Evolutionary conservation across 345 rosid genomes (phyloP), one percentile per base, ranked within the genome.

Genomic region (Ricinus communis): DNA sequence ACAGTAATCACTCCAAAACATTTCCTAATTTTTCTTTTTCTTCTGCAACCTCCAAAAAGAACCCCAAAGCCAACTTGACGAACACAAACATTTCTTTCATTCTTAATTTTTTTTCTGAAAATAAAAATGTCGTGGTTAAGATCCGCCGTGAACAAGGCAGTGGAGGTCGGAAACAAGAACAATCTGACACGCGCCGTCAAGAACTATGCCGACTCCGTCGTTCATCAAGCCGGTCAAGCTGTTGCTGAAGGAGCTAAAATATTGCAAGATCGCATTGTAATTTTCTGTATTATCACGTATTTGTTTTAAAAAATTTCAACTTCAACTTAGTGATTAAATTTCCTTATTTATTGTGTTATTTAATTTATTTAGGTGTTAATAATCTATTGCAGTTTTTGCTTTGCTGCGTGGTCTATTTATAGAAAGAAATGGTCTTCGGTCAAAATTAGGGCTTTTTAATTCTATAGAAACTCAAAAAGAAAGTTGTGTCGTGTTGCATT

Each of bases 201-300:
- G 83, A 92, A 83, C 87, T 90, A 88, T 52, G 97, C 97, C 40
- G 99, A 95, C 85, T 68, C 95, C 81, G 97, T 95, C 79, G 97
- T 90, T 65, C 97, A 94, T 16, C 97, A 91, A 12, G 99, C 99
- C 27, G 99, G 97, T 8, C 97, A 92, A 71, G 97, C 97, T 75
- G 97, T 95, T 54, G 91, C 91, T 19, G 99, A 85, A 77, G 99
- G 99, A 68, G 97, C 99, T 74, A 95, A 92, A 86, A 83, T 95
- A 82, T 66, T 95, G 58, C 99, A 95, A 65, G 97, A 95, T 84
- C 95, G 96, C 74, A 87, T 95, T 72, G 99, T 94, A 83, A 83
- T 71, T 68, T 74, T 56, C 43, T 21, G n/a, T n/a, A n/a, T n/a
- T n/a, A n/a, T n/a, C n/a, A n/a, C n/a, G 25, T 21, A 19, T 49